These are phyloP conservation scores for Pythium aquatile DNA, from an alignment of 352 stramenopile genomes.

Conservation along the genomic window DNA sequence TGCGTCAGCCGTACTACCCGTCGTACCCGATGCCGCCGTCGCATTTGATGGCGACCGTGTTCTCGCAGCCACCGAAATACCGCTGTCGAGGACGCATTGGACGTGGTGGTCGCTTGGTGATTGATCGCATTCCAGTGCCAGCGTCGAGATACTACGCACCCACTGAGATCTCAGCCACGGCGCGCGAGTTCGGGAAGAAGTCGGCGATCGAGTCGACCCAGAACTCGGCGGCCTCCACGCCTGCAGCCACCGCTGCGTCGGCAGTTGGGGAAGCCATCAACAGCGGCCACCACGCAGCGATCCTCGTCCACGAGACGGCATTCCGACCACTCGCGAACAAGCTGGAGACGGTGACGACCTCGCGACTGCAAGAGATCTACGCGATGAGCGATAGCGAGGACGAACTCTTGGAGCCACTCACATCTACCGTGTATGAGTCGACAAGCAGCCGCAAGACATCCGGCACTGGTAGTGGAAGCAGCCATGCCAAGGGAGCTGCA, in stretches of 20 bases:
- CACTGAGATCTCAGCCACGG: slow-evolving; percentile 48
- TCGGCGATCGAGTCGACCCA: neutral
- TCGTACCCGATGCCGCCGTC: slow-evolving; percentile 66
- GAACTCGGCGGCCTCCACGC: neutral
- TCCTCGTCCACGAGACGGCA: slow-evolving; percentile 65
- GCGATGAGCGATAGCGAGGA: slow-evolving; percentile 85
- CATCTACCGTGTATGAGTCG: slow-evolving; percentile 50
- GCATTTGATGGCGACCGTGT: slow-evolving; percentile 62
- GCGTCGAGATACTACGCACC: slow-evolving; percentile 51
- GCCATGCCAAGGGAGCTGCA: slow-evolving; percentile 19
- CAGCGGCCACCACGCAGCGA: slow-evolving; percentile 45
- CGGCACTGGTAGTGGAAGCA: slow-evolving; percentile 25
- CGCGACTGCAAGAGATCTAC: slow-evolving; percentile 77
- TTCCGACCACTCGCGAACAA: slow-evolving; percentile 52
- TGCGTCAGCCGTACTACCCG: slow-evolving; percentile 41
- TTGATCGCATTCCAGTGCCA: slow-evolving; percentile 70
- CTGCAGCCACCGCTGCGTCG: slow-evolving; percentile 8
- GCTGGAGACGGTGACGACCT: slow-evolving; percentile 50
- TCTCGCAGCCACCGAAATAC: slow-evolving; percentile 71
- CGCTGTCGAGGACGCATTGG: slow-evolving; percentile 69
- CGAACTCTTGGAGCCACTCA: slow-evolving; percentile 64
- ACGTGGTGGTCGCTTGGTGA: slow-evolving; percentile 64
- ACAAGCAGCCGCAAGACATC: slow-evolving; percentile 34
- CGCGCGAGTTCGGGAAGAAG: slow-evolving; percentile 27
- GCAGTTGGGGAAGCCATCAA: slow-evolving; percentile 42